Conservation (phyloP, 78 protist species). For the Emiliania huxleyi region DNA sequence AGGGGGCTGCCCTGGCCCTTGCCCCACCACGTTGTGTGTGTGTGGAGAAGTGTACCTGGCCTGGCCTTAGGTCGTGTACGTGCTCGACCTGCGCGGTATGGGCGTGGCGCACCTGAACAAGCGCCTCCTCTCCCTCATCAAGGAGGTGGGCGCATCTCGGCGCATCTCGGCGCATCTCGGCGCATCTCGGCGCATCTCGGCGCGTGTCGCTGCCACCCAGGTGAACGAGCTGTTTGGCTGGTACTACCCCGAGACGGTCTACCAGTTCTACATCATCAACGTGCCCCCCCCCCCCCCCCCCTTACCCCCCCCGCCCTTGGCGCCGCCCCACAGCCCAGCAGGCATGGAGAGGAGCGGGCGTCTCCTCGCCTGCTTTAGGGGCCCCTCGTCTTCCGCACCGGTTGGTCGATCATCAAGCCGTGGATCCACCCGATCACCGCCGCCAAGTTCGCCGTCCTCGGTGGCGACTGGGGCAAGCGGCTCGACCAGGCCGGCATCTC, state of each 20-base stretch:
- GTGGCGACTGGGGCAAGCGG: background rate
- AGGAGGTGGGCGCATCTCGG: too few species aligned
- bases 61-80: background rate
- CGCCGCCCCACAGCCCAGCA: too few species aligned
- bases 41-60: too few species aligned
- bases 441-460: background rate
- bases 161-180: too few species aligned
- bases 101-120: background rate
- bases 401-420: background rate
- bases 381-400: background rate
- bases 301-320: too few species aligned
- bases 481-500: background rate
- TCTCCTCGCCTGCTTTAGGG: too few species aligned
- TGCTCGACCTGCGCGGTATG: background rate
- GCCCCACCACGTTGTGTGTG: too few species aligned
- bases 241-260: background rate
- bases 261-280: background rate
- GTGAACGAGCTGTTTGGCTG: background rate
- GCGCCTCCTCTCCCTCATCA: background rate
- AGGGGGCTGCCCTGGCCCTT: too few species aligned
- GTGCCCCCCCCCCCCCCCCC: too few species aligned
- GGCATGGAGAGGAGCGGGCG: too few species aligned
- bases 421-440: background rate
- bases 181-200: too few species aligned
- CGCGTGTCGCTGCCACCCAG: too few species aligned